Percentiles rank a stretch among this genome's conserved stretches.
phyloP scores from a whole-genome alignment of 2,329 filamentous ascomycete genomes.

The Diaporthe sp. region DNA sequence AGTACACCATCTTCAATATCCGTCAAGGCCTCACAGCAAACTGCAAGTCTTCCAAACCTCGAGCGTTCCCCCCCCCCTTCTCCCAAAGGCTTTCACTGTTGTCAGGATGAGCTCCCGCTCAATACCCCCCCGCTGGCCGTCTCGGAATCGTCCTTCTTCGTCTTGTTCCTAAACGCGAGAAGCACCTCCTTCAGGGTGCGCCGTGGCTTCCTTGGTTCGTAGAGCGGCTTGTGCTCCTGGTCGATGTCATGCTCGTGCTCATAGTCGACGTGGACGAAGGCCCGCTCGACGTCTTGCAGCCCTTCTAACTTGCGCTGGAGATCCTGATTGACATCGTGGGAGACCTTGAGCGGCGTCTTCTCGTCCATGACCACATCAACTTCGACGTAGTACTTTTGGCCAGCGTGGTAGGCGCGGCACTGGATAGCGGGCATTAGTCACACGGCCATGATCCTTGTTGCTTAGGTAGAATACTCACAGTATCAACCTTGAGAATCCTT shows the following conservation, averaged over 20 bases:
- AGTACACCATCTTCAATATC: no score
- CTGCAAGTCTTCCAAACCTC: no score
- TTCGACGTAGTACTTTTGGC: slow-evolving; percentile 73
- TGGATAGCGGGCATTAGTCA: slow-evolving; percentile 41
- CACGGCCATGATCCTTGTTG: no score
- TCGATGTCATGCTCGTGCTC: slow-evolving; percentile 57
- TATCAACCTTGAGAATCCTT: slow-evolving; percentile 70
- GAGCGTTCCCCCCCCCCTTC: background rate
- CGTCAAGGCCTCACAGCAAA: background rate
- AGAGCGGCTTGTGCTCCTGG: slow-evolving; percentile 59
- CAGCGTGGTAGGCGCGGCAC: slow-evolving; percentile 72
- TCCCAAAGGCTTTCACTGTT: background rate
- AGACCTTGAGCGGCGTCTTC: slow-evolving; percentile 65
- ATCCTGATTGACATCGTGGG: slow-evolving; percentile 72
- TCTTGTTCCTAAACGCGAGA: slow-evolving; percentile 48
- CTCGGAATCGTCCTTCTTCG: slow-evolving; percentile 28
- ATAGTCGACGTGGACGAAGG: slow-evolving; percentile 62
- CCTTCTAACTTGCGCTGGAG: slow-evolving; percentile 73
- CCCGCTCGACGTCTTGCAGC: slow-evolving; percentile 56
- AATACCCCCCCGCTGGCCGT: background rate
- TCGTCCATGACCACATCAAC: slow-evolving; percentile 73
- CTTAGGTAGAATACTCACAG: slow-evolving; percentile 46
- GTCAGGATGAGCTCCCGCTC: slow-evolving; percentile 17
- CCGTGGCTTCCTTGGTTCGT: slow-evolving; percentile 51
- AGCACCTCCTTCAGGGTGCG: slow-evolving; percentile 53